Evolutionary conservation across 2,329 filamentous ascomycete species (phyloP), one percentile per base, ranked within the genome.

Genomic region (Bipolaris gigantea): DNA sequence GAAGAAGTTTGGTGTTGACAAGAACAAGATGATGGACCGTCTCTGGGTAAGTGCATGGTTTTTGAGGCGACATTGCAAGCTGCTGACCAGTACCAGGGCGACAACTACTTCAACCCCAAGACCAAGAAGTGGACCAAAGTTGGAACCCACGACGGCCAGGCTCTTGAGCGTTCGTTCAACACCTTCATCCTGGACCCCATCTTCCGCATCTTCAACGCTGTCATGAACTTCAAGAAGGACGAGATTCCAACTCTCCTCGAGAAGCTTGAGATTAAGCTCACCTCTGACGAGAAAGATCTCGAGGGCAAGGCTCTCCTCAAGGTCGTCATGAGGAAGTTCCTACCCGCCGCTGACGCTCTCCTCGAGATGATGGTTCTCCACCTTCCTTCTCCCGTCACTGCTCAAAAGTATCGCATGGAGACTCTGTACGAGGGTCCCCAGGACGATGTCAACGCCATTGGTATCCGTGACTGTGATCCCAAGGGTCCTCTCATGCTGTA

Each of bases 301-400:
- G 91, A 96, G 81, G 93, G 92, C 85, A 99, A 99, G 88, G 85
- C 88, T 79, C 89, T 99, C 66, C 89, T 99, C 77, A 99, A 97
- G 89, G 85, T 90, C 72, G 86, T 97, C 81, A 97, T 99, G 93
- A 86, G 90, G 79, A 97, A 96, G 77, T 99, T 97, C 90, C 83
- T 99, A 76, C 94, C 94, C 69, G 94, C 94, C 74, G 94, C 94
- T 69, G 94, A 99, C 80, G 95, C 93, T 72, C 89, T 99, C 66
- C 81, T 99, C 78, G 94, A 99, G 86, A 99, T 99, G 94, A 96
- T 99, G 91, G 93, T 97, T 83, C 89, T 99, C 75, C 94, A 99
- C 81, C 85, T 99, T 74, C 94, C 94, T 73, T 97, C 94, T 66
- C 94, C 94, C 76, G 85, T 91, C 72, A 96, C 90, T 65, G 94